These are phyloP conservation scores for Ceratobasidium sp. DNA, from an alignment of 1,284 basidiomycete species.

Conservation along the genomic window DNA sequence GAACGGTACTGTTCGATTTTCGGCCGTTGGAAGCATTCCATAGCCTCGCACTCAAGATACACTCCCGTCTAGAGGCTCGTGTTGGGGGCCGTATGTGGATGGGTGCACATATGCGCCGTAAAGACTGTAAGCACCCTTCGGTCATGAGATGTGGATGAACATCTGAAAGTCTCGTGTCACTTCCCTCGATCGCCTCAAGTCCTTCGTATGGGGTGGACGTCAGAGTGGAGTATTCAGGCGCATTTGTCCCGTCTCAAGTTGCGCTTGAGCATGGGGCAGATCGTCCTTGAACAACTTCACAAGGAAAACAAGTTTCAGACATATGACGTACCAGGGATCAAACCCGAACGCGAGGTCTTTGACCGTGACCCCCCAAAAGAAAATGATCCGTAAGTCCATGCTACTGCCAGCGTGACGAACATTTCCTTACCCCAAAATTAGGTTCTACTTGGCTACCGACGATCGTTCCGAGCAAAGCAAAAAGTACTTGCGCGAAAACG, in stretches of 20 bases:
- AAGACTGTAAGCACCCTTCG: conserved; percentile 58
- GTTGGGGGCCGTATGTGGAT: conserved; percentile 62
- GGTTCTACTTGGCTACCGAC: conserved; percentile 54
- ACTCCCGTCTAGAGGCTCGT: conserved; percentile 56
- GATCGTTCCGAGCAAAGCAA: conserved; percentile 49
- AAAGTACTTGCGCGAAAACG: conserved; percentile 49
- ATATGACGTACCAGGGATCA: conserved; percentile 51
- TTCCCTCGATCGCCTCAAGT: neutral
- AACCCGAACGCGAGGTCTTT: conserved; percentile 48
- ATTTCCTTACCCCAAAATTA: conserved; percentile 18
- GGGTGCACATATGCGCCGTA: conserved; percentile 64
- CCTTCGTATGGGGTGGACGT: conserved; percentile 27
- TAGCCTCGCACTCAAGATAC: conserved; percentile 56
- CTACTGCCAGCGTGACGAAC: neutral
- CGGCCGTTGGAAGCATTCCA: conserved; percentile 54
- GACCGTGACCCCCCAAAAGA: conserved; percentile 48
- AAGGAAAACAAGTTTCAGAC: conserved; percentile 46
- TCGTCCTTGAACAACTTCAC: conserved; percentile 51
- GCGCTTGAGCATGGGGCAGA: conserved; percentile 56
- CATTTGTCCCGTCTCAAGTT: conserved; percentile 59
- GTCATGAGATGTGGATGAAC: conserved; percentile 55
- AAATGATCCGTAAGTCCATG: conserved; percentile 52
- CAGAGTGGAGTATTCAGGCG: conserved; percentile 8
- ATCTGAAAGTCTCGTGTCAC: conserved; percentile 46
- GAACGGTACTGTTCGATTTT: conserved; percentile 58